Conservation (phyloP, 805 yeast genomes). For the Barnettozyma salicaria region DNA sequence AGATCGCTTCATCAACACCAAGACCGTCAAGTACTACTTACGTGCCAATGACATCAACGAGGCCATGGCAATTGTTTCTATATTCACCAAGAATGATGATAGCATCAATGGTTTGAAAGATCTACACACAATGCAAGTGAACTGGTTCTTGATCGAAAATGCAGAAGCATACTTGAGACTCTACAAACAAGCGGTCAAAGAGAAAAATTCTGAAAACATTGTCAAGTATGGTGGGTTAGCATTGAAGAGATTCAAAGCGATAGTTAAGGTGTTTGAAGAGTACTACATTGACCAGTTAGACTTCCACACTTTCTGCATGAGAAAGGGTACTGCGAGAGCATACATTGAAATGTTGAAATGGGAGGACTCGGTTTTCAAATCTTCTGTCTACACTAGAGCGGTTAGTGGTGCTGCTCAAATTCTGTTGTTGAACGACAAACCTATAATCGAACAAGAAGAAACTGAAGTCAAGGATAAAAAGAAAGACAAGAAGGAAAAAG, state of each 20-base stretch:
- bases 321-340: constrained; percentile 85
- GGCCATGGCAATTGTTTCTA: constrained; percentile 66
- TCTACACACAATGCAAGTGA: constrained; percentile 82
- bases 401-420: constrained; percentile 56
- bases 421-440: constrained; percentile 33
- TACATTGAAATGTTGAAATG: constrained; percentile 72
- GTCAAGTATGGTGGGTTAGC: constrained; percentile 62
- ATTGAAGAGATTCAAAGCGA: constrained; percentile 66
- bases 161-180: constrained; percentile 76
- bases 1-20: constrained; percentile 87
- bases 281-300: constrained; percentile 84
- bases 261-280: constrained; percentile 60
- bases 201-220: constrained; percentile 30
- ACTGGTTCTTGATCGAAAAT: constrained; percentile 80
- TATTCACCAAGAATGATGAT: constrained; percentile 84
- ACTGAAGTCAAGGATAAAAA: constrained; percentile 32
- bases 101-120: constrained; percentile 77
- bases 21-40: constrained; percentile 75
- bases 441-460: constrained; percentile 11
- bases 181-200: constrained; percentile 40
- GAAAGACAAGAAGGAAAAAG: constrained; percentile 52
- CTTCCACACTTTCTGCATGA: constrained; percentile 87
- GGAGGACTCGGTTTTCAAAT: constrained; percentile 69
- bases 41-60: constrained; percentile 69
- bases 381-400: constrained; percentile 70